Percentiles rank a stretch among this genome's conserved stretches.
Evolutionary conservation across 305 asterid genomes (phyloP).

Genomic region (Plantago lanceolata): DNA sequence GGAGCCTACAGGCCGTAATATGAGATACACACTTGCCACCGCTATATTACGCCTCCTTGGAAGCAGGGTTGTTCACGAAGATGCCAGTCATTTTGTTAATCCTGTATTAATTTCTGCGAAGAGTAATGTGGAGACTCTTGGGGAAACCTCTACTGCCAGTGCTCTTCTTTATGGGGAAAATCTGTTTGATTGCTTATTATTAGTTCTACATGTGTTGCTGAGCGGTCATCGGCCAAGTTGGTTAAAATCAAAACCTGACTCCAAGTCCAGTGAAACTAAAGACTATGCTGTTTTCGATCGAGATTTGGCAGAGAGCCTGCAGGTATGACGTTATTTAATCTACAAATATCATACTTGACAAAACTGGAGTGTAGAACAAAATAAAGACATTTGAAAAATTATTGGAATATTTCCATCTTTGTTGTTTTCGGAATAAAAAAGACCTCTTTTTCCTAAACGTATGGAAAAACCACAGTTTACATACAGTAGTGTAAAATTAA

Average conservation of each 20-base stretch:
- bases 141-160: slow-evolving; percentile 48
- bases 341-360: background rate
- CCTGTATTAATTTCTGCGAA: slow-evolving; percentile 42
- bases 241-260: slow-evolving; percentile 62
- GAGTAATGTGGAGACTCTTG: slow-evolving; percentile 52
- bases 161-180: slow-evolving; percentile 53
- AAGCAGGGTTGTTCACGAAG: slow-evolving; percentile 90
- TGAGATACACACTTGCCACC: slow-evolving; percentile 76
- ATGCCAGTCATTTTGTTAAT: slow-evolving; percentile 51
- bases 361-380: too few relatives aligned
- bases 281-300: slow-evolving; percentile 53
- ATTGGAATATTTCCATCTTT: too few relatives aligned
- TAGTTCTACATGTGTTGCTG: slow-evolving; percentile 82
- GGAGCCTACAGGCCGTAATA: slow-evolving; percentile 80
- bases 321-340: slow-evolving; percentile 42
- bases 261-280: slow-evolving; percentile 52
- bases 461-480: too few relatives aligned
- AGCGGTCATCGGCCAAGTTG: slow-evolving; percentile 87
- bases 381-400: too few relatives aligned
- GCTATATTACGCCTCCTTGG: slow-evolving; percentile 90
- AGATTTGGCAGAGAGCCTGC: slow-evolving; percentile 74
- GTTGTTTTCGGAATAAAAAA: too few relatives aligned
- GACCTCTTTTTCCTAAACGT: too few relatives aligned
- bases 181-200: slow-evolving; percentile 71
- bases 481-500: too few relatives aligned